A percentile compares a stretch with the other conserved stretches of the same genome.
phyloP scores from a whole-genome alignment of 2,329 filamentous ascomycete species.

The Ilyonectria destructans region DNA sequence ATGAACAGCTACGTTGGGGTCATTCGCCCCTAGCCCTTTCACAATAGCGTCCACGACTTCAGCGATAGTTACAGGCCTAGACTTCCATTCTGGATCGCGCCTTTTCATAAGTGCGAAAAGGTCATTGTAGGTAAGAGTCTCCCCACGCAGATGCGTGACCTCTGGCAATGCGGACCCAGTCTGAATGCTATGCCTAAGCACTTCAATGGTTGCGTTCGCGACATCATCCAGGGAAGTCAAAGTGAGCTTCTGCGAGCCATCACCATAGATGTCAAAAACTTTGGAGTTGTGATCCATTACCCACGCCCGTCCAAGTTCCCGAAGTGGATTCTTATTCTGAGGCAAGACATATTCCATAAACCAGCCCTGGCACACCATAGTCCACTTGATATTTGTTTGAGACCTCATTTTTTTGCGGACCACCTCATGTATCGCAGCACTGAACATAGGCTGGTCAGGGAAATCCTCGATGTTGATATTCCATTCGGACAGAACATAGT shows the following conservation, averaged over 20 bases:
- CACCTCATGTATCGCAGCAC: background rate
- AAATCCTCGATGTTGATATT: background rate
- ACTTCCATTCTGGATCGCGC: background rate
- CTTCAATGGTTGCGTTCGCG: no score
- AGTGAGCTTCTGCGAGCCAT: slow-evolving; percentile 2
- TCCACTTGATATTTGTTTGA: slow-evolving; percentile 9
- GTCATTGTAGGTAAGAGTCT: background rate
- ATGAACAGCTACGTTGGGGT: background rate
- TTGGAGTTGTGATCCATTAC: slow-evolving; percentile 3
- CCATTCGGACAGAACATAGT: slow-evolving; percentile 3
- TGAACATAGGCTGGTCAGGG: slow-evolving; percentile 2
- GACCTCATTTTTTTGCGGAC: background rate
- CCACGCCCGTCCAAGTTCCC: slow-evolving; percentile 1
- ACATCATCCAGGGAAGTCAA: background rate
- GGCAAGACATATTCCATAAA: slow-evolving; percentile 11
- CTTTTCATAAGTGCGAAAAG: background rate
- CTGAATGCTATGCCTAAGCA: no score
- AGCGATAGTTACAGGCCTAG: background rate
- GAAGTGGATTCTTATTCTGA: background rate
- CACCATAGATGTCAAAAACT: slow-evolving; percentile 1
- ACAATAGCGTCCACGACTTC: background rate
- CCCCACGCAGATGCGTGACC: background rate
- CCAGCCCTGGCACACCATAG: slow-evolving; percentile 19
- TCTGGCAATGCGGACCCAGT: background rate
- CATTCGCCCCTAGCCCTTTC: slow-evolving; percentile 1